Evolutionary conservation across 805 yeast genomes (phyloP).

Genomic region (Deakozyma indianensis): DNA sequence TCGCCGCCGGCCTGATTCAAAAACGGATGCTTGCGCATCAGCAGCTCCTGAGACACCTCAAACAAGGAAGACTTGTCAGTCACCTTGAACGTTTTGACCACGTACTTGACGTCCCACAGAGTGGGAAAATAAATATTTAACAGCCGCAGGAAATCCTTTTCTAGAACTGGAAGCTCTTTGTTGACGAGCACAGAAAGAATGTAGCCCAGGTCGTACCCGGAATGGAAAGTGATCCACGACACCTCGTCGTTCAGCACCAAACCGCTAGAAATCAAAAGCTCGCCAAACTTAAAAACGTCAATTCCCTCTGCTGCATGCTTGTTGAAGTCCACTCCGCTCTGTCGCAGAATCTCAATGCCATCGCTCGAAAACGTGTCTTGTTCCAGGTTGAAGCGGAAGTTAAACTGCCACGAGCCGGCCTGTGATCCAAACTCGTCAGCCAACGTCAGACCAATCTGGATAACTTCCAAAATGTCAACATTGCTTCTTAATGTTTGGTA

Average conservation of each 20-base stretch:
- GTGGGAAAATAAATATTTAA: constrained; percentile 63
- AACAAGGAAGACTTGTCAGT: constrained; percentile 21
- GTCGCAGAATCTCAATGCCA: constrained; percentile 62
- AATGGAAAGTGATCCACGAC: constrained; percentile 85
- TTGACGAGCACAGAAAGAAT: constrained; percentile 63
- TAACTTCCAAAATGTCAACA: constrained; percentile 70
- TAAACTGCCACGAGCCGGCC: constrained; percentile 90
- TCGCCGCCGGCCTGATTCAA: constrained; percentile 30
- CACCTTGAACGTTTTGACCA: constrained; percentile 23
- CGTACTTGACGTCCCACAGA: constrained; percentile 62
- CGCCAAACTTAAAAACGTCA: constrained; percentile 67
- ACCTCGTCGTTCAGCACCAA: constrained; percentile 55
- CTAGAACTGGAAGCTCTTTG: constrained; percentile 64
- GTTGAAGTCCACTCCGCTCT: constrained; percentile 71
- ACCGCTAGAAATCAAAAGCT: constrained; percentile 74
- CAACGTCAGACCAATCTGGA: constrained; percentile 73
- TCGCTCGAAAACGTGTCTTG: constrained; percentile 78
- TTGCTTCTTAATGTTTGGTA: constrained; percentile 90
- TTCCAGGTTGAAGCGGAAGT: constrained; percentile 65
- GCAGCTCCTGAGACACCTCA: constrained; percentile 29
- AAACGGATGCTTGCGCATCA: constrained; percentile 21
- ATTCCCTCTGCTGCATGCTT: constrained; percentile 67
- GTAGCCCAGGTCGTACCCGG: constrained; percentile 91
- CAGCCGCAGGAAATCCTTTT: constrained; percentile 63
- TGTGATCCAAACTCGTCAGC: constrained; percentile 53